A percentile compares a stretch with the other conserved stretches of the same genome.
Conservation (phyloP, 805 yeast genomes). For the Martiniozyma abietophila region DNA sequence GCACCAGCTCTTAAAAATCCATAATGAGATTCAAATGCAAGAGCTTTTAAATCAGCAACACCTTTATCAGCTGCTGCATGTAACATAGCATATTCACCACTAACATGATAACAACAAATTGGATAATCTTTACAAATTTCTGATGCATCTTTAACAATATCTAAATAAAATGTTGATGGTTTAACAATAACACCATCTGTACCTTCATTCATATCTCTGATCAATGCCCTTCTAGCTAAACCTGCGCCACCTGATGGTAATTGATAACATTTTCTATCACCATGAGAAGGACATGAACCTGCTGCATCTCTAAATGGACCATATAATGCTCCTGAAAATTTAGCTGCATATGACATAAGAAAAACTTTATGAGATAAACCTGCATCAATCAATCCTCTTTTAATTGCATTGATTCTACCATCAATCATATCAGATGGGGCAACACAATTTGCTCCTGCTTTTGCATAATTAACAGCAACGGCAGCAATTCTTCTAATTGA, state of each 20-base stretch:
- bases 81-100: conserved; percentile 96
- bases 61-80: conserved; percentile 98
- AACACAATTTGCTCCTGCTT: conserved; percentile 90
- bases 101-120: conserved; percentile 89
- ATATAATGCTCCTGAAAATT: conserved; percentile 81
- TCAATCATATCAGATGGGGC: conserved; percentile 99
- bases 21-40: conserved; percentile 79
- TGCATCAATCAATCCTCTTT: conserved; percentile 70
- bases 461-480: conserved; percentile 90
- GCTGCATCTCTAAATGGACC: conserved; percentile 99
- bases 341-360: conserved; percentile 91
- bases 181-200: conserved; percentile 93
- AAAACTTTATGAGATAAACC: conserved; percentile 80
- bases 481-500: conserved; percentile 82
- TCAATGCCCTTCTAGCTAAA: conserved; percentile 82
- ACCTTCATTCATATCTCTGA: conserved; percentile 84
- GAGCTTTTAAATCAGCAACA: conserved; percentile 69
- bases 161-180: conserved; percentile 93
- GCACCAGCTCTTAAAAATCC: conserved; percentile 97
- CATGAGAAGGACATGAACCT: conserved; percentile 78
- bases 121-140: conserved; percentile 78
- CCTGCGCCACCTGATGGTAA: conserved; percentile 91
- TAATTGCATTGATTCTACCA: conserved; percentile 85
- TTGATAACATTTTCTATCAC: conserved; percentile 90
- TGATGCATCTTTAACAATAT: conserved; percentile 81